A percentile compares a stretch with the other conserved stretches of the same genome.
phyloP scores from a whole-genome alignment of 257 asterid species.

The Craterostigma plantagineum region DNA sequence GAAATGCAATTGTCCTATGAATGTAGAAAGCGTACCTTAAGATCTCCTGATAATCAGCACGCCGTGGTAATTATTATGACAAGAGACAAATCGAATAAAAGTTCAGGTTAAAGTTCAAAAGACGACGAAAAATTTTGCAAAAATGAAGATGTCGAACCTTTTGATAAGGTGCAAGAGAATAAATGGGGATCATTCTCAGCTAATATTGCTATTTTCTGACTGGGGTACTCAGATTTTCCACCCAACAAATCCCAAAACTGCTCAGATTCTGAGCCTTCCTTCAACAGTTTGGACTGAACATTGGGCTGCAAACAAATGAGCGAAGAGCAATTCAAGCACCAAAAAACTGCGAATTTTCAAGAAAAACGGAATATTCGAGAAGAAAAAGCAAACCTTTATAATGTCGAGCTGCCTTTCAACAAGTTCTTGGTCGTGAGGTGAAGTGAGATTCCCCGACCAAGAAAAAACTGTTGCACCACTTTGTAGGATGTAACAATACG shows the following conservation, averaged over 20 bases:
- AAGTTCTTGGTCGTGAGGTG: constrained; percentile 61
- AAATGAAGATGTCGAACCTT: constrained; percentile 30
- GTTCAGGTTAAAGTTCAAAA: too few species aligned
- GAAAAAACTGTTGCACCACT: constrained; percentile 32
- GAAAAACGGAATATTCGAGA: neutral
- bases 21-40: too few species aligned
- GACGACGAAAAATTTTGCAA: too few species aligned
- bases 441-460: constrained; percentile 61
- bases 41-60: too few species aligned
- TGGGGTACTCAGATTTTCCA: constrained; percentile 87
- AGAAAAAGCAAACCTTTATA: constrained; percentile 32
- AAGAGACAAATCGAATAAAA: too few species aligned
- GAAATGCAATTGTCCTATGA: too few species aligned
- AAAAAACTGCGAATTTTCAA: too few species aligned
- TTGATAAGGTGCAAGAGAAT: constrained; percentile 63
- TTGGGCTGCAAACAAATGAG: constrained; percentile 51
- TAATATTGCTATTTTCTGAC: constrained; percentile 71
- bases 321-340: too few species aligned
- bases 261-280: constrained; percentile 91
- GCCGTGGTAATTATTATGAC: too few species aligned
- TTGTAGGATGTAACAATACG: constrained; percentile 61
- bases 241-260: constrained; percentile 92
- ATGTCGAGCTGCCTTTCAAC: constrained; percentile 56
- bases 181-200: constrained; percentile 86
- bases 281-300: constrained; percentile 64